Evolutionary conservation across 1,284 basidiomycete species (phyloP).

Genomic region (Microbotryum scabiosae): DNA sequence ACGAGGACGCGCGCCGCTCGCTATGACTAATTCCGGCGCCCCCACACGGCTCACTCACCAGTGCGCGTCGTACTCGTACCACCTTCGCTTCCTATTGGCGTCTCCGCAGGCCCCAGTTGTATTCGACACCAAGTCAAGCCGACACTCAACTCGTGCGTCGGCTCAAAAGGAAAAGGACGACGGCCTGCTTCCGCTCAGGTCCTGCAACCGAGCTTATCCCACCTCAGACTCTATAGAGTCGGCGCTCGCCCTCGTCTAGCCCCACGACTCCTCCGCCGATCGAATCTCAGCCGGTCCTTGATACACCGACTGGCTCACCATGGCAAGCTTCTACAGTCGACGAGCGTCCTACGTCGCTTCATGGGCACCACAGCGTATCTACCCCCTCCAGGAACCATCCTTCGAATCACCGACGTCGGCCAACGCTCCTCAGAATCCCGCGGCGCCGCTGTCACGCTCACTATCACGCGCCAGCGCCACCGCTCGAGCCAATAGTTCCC

Average conservation of each 20-base stretch:
- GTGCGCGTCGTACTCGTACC: no score
- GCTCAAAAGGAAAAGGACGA: not conserved
- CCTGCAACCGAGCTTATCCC: no score
- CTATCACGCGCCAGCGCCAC: not conserved
- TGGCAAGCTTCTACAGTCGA: conserved; percentile 14
- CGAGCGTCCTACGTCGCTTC: conserved; percentile 2
- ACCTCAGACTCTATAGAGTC: not conserved
- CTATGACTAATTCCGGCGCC: no score
- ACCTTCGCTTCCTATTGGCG: no score
- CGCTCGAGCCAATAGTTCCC: not conserved
- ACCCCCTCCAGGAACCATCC: conserved; percentile 14
- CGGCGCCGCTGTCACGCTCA: not conserved
- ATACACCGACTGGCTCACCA: not conserved
- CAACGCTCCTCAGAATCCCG: not conserved
- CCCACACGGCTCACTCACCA: no score
- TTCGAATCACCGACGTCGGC: conserved; percentile 4
- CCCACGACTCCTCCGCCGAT: not conserved
- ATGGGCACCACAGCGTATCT: conserved; percentile 23
- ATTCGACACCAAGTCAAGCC: not conserved
- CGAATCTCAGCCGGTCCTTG: not conserved
- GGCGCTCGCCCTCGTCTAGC: not conserved
- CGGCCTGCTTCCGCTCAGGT: not conserved
- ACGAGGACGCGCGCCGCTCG: no score
- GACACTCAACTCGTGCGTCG: not conserved
- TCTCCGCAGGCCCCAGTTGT: no score